These are phyloP conservation scores for Odontarrhena argentea DNA, from an alignment of 345 rosid genomes.

Conservation along the genomic window DNA sequence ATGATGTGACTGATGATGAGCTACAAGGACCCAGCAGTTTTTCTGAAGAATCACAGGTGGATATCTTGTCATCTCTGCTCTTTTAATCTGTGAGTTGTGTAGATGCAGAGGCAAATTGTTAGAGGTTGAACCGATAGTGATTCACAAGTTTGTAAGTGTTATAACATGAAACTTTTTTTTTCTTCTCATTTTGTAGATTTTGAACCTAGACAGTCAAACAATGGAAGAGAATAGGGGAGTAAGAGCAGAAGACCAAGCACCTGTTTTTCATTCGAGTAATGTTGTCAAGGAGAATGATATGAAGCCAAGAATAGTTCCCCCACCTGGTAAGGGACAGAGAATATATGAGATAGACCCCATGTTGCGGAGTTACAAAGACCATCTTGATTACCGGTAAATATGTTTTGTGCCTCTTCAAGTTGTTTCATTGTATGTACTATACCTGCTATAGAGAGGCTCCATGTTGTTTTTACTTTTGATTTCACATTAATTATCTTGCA, in stretches of 20 bases:
- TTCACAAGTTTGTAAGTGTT: background rate
- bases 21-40: constrained; percentile 45
- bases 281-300: constrained; percentile 44
- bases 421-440: background rate
- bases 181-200: constrained; percentile 43
- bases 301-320: constrained; percentile 54
- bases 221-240: constrained; percentile 51
- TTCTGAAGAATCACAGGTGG: constrained; percentile 63
- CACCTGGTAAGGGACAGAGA: constrained; percentile 72
- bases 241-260: constrained; percentile 45
- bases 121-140: constrained; percentile 12
- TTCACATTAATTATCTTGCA: constrained; percentile 16
- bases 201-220: constrained; percentile 42
- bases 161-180: background rate
- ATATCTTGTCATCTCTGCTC: constrained; percentile 24
- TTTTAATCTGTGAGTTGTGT: constrained; percentile 28
- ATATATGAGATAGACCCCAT: constrained; percentile 89
- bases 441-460: constrained; percentile 13
- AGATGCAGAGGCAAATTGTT: background rate
- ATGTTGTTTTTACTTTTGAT: constrained; percentile 7
- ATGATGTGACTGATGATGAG: constrained; percentile 51
- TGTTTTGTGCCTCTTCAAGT: background rate
- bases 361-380: constrained; percentile 56
- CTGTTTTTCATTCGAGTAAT: constrained; percentile 32
- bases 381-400: constrained; percentile 84